These are phyloP conservation scores for Ogataea trehalophila DNA, from an alignment of 805 yeast genomes.

Conservation along the genomic window DNA sequence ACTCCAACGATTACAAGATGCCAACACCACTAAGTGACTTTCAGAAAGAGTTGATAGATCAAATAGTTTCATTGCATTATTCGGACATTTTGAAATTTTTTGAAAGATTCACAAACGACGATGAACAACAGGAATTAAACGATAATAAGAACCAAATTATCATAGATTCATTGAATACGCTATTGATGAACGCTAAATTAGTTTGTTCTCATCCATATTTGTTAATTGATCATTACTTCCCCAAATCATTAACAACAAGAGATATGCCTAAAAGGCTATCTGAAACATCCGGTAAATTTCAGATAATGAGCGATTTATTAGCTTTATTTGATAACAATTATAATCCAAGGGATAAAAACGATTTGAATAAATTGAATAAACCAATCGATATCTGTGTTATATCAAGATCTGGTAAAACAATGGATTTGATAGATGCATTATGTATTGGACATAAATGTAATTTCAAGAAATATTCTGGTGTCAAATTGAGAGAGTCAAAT, in stretches of 20 bases:
- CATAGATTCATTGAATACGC: conserved; percentile 69
- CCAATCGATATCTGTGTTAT: conserved; percentile 62
- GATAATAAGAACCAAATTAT: conserved; percentile 44
- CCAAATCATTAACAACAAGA: conserved; percentile 66
- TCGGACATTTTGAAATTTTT: conserved; percentile 85
- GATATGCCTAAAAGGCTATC: conserved; percentile 68
- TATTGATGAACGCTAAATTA: conserved; percentile 69
- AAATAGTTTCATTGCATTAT: conserved; percentile 86
- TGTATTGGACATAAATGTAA: conserved; percentile 55
- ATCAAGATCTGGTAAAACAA: conserved; percentile 59
- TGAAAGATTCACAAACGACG: conserved; percentile 49
- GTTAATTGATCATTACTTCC: conserved; percentile 78
- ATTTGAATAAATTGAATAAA: conserved; percentile 3
- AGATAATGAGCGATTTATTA: conserved; percentile 59
- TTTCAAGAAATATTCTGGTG: conserved; percentile 59
- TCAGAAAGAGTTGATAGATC: conserved; percentile 86
- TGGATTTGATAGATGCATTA: conserved; percentile 72
- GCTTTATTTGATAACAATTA: conserved; percentile 42
- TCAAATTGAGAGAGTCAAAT: conserved; percentile 45
- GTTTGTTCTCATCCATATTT: conserved; percentile 89
- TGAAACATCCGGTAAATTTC: conserved; percentile 82
- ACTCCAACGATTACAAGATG: conserved; percentile 62
- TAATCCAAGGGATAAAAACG: conserved; percentile 19
- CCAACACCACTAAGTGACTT: conserved; percentile 83
- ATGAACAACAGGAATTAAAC: conserved; percentile 13